Conservation (phyloP, 768 basidiomycete genomes). For the Xerocomellus intermedius region DNA sequence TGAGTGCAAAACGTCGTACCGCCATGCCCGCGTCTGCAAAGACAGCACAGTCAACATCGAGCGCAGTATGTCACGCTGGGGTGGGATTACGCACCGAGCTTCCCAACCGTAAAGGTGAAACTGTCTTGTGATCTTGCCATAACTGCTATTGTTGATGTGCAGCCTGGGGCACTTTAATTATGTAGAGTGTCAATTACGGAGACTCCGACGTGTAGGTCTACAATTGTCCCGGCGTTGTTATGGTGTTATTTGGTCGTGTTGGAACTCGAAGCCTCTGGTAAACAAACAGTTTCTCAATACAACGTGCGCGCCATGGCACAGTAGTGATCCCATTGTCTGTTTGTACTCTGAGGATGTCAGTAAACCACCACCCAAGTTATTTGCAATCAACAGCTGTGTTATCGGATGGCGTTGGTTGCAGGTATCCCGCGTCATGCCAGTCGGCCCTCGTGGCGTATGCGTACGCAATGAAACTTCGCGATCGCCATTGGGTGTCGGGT, state of each 20-base stretch:
- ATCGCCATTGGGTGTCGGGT: too few relatives aligned
- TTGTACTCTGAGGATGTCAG: background rate
- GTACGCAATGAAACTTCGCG: background rate
- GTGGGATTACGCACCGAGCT: constrained; percentile 70
- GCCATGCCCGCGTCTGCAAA: constrained; percentile 92
- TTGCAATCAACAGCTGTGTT: background rate
- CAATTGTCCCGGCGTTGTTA: constrained; percentile 15
- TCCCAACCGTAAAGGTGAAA: constrained; percentile 92
- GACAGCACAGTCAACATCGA: constrained; percentile 6
- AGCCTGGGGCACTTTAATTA: constrained; percentile 6
- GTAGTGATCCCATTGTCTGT: background rate
- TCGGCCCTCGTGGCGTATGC: background rate
- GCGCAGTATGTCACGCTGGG: background rate
- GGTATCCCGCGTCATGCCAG: background rate
- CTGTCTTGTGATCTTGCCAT: constrained; percentile 53
- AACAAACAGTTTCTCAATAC: constrained; percentile 12
- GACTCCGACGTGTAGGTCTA: background rate
- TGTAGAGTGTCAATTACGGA: background rate
- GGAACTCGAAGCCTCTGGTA: constrained; percentile 21
- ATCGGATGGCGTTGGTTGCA: background rate
- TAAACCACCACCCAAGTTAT: background rate
- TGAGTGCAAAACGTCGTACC: constrained; percentile 41
- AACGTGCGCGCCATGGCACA: background rate
- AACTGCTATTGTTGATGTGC: constrained; percentile 2
- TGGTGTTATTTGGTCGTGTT: constrained; percentile 25